Evolutionary conservation across 331 rosid genomes (phyloP).

Genomic region (Erythrophleum ivorense): DNA sequence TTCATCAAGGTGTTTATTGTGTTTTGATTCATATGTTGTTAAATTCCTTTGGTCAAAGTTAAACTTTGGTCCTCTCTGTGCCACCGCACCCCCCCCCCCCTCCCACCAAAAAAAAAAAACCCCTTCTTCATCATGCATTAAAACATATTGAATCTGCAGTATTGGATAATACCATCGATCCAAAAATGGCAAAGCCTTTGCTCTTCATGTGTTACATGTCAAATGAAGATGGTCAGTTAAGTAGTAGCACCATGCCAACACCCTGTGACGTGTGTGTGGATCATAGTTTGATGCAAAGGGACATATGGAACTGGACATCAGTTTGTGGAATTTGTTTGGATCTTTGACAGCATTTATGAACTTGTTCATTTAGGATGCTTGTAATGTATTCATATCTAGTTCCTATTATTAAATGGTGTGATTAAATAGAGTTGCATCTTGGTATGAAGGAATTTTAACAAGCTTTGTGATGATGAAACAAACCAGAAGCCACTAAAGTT

Average conservation of each 20-base stretch:
- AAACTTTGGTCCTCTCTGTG: not conserved
- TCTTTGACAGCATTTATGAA: not conserved
- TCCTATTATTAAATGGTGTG: not conserved
- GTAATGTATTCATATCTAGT: not conserved
- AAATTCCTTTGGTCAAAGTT: not conserved
- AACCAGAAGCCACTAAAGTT: not conserved
- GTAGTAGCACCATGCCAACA: not conserved
- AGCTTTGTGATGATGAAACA: not conserved
- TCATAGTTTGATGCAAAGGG: not conserved
- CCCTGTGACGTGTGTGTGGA: not conserved
- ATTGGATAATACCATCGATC: too few relatives aligned
- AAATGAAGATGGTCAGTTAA: conserved; percentile 1
- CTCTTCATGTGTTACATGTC: not conserved
- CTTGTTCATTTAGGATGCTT: conserved; percentile 1
- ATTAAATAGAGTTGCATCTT: not conserved
- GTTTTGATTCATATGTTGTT: not conserved
- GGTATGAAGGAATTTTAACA: not conserved
- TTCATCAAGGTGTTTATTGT: not conserved
- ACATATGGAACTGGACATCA: conserved; percentile 5
- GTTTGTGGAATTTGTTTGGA: not conserved
- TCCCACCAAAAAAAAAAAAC: too few relatives aligned
- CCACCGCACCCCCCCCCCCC: not conserved
- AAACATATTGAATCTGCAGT: not conserved
- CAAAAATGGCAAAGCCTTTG: not conserved
- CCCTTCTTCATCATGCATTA: not conserved